These are phyloP conservation scores for Leccinum olivaceoglutinosum DNA, from an alignment of 1,284 basidiomycete genomes.

Conservation along the genomic window DNA sequence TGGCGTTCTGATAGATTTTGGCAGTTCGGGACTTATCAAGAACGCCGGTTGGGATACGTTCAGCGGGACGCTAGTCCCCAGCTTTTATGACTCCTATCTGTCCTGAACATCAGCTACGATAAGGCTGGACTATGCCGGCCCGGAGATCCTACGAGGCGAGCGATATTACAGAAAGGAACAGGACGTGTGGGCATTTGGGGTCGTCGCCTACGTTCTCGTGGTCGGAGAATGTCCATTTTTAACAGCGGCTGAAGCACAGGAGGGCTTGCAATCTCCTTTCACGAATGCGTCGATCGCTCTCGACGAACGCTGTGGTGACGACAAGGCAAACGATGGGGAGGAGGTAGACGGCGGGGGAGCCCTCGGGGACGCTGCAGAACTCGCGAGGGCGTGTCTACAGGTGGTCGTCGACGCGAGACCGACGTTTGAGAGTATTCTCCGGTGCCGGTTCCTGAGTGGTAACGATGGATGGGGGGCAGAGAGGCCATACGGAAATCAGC, in stretches of 20 bases:
- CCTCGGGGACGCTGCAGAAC: conserved; percentile 72
- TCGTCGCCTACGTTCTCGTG: conserved; percentile 92
- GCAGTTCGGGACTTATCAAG: conserved; percentile 84
- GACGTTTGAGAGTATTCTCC: conserved; percentile 76
- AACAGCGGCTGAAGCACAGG: conserved; percentile 79
- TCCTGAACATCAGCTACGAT: conserved; percentile 11
- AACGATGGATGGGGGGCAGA: conserved; percentile 55
- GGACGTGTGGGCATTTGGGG: conserved; percentile 98
- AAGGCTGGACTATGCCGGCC: conserved; percentile 94
- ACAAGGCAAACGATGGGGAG: conserved; percentile 62
- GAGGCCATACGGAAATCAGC: conserved; percentile 27
- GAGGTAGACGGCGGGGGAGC: conserved; percentile 78
- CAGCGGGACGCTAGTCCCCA: conserved; percentile 75
- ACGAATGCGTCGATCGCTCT: conserved; percentile 66
- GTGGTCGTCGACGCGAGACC: conserved; percentile 70
- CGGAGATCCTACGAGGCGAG: conserved; percentile 93
- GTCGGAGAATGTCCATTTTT: conserved; percentile 95
- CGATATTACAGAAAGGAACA: conserved; percentile 95
- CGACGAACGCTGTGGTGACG: conserved; percentile 72
- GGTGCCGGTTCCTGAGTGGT: conserved; percentile 74
- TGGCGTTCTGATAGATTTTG: conserved; percentile 95
- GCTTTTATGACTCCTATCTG: conserved; percentile 8
- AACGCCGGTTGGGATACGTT: conserved; percentile 92
- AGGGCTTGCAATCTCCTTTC: conserved; percentile 71
- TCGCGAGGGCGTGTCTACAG: conserved; percentile 76